These are phyloP conservation scores for Ganoderma lingzhi DNA, from an alignment of 1,284 basidiomycete species.

Conservation along the genomic window DNA sequence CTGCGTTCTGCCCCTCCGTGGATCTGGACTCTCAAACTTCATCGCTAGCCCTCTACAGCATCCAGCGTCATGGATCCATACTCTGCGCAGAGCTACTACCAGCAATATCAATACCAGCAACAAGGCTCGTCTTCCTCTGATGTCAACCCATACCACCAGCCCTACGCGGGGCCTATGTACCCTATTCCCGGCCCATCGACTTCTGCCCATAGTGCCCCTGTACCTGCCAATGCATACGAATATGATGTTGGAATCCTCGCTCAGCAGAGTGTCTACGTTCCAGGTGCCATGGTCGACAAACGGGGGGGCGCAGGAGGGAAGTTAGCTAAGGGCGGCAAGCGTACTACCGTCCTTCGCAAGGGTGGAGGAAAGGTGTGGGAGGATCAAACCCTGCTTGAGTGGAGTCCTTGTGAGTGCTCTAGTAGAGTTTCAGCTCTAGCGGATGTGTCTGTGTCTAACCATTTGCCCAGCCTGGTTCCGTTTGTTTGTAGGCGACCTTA, in stretches of 20 bases:
- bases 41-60: not conserved
- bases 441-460: conserved; percentile 7
- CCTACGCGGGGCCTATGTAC: conserved; percentile 78
- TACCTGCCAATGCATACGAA: conserved; percentile 89
- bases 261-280: conserved; percentile 89
- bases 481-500: conserved; percentile 97
- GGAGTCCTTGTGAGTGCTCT: conserved; percentile 88
- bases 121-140: conserved; percentile 47
- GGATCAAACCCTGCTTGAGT: conserved; percentile 95
- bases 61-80: conserved; percentile 53
- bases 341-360: conserved; percentile 94
- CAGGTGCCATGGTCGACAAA: conserved; percentile 87
- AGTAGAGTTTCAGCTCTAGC: conserved; percentile 6
- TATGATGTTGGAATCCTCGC: conserved; percentile 89
- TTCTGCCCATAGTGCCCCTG: conserved; percentile 77
- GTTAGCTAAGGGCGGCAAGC: conserved; percentile 88
- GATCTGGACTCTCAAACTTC: not conserved
- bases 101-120: conserved; percentile 57
- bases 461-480: conserved; percentile 88
- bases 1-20: not conserved
- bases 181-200: conserved; percentile 66
- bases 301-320: conserved; percentile 85
- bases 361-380: conserved; percentile 98
- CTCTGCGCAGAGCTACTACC: conserved; percentile 46
- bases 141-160: conserved; percentile 80